Evolutionary conservation across 1,284 basidiomycete genomes (phyloP).

Genomic region (Microbotryum violaceum): DNA sequence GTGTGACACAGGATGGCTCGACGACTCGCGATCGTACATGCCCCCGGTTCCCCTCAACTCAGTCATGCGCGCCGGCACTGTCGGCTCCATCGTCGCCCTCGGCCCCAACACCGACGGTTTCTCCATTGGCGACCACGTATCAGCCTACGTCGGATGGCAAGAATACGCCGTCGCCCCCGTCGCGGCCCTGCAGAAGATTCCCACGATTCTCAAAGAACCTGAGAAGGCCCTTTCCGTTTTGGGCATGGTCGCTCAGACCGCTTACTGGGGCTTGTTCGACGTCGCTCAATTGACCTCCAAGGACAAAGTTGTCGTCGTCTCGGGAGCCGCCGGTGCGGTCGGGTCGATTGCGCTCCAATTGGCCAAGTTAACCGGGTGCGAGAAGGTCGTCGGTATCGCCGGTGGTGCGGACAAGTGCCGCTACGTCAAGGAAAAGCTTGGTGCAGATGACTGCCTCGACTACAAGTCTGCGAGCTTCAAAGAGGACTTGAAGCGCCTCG

Average conservation of each 20-base stretch:
- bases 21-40: conserved; percentile 29
- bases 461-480: conserved; percentile 45
- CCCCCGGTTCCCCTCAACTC: conserved; percentile 30
- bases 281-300: conserved; percentile 37
- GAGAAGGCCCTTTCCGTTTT: conserved; percentile 11
- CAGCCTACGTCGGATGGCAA: conserved; percentile 20
- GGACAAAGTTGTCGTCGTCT: conserved; percentile 15
- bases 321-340: conserved; percentile 18
- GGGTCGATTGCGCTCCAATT: conserved; percentile 16
- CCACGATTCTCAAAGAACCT: no score
- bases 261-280: conserved; percentile 6
- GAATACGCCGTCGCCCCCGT: conserved; percentile 26
- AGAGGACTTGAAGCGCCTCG: conserved; percentile 47
- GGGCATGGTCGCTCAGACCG: conserved; percentile 15
- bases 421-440: conserved; percentile 36
- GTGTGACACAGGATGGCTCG: conserved; percentile 28
- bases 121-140: conserved; percentile 26
- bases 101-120: neutral
- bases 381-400: conserved; percentile 20
- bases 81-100: conserved; percentile 25
- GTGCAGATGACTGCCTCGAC: conserved; percentile 53
- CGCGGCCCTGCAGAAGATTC: conserved; percentile 28
- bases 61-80: conserved; percentile 31
- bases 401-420: conserved; percentile 15
- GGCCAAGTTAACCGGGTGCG: conserved; percentile 16